phyloP scores from a whole-genome alignment of 768 basidiomycete species.

The Phylloporus sp. region DNA sequence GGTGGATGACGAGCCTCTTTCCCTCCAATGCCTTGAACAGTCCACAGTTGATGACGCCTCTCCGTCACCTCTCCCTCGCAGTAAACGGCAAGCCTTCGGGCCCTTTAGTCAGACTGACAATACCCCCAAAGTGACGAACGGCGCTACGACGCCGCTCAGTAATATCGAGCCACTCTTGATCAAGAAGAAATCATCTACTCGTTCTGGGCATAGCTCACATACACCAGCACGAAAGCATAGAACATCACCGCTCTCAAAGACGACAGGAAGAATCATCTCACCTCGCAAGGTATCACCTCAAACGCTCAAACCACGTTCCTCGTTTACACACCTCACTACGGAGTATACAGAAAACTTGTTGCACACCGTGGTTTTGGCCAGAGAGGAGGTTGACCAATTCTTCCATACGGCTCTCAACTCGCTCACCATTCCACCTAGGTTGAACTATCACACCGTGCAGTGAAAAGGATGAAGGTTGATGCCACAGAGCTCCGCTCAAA shows the following conservation, averaged over 20 bases:
- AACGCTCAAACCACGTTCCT: constrained; percentile 33
- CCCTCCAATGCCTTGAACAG: constrained; percentile 25
- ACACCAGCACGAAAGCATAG: constrained; percentile 39
- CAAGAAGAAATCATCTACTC: constrained; percentile 75
- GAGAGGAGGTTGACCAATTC: constrained; percentile 52
- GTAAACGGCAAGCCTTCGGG: constrained; percentile 66
- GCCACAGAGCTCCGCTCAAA: constrained; percentile 40
- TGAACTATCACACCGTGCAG: constrained; percentile 61
- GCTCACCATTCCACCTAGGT: constrained; percentile 43
- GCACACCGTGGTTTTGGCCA: constrained; percentile 49
- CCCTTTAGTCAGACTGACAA: constrained; percentile 49
- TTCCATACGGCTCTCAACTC: not conserved
- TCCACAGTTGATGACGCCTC: constrained; percentile 28
- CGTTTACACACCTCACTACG: constrained; percentile 22
- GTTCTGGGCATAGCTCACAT: constrained; percentile 37
- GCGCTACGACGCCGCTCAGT: constrained; percentile 34
- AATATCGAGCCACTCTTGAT: constrained; percentile 76
- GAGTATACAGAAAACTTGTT: constrained; percentile 47
- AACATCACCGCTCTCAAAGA: constrained; percentile 51
- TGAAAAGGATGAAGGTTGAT: constrained; percentile 76
- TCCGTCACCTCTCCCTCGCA: constrained; percentile 60
- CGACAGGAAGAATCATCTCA: constrained; percentile 41
- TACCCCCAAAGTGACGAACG: constrained; percentile 44
- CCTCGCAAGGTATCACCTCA: constrained; percentile 57
- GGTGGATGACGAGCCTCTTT: constrained; percentile 36